Evolutionary conservation across 2,329 filamentous ascomycete genomes (phyloP).

Genomic region (Clarireedia monteithiana): DNA sequence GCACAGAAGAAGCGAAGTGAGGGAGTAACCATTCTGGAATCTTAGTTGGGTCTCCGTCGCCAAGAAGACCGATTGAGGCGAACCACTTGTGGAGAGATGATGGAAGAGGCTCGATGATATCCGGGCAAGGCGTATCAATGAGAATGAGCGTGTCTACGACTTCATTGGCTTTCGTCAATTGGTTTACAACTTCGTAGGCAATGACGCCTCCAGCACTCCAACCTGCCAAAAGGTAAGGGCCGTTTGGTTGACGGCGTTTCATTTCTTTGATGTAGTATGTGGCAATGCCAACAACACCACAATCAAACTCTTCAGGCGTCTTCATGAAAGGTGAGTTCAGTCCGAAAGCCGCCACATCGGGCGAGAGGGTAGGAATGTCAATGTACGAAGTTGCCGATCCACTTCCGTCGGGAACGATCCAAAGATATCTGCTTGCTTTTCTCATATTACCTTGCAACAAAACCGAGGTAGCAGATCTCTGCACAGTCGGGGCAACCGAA

Average conservation of each 20-base stretch:
- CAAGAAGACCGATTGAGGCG: constrained; percentile 62
- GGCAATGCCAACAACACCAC: constrained; percentile 58
- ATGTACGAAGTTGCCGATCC: constrained; percentile 33
- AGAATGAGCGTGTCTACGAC: constrained; percentile 52
- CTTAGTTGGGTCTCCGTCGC: constrained; percentile 39
- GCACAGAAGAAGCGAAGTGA: constrained; percentile 2
- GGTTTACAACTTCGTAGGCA: constrained; percentile 57
- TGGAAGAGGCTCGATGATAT: constrained; percentile 62
- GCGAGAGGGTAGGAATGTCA: constrained; percentile 31
- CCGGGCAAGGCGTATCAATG: constrained; percentile 59
- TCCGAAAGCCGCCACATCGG: constrained; percentile 44
- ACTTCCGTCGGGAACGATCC: constrained; percentile 40
- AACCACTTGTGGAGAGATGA: constrained; percentile 48
- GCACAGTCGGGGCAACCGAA: constrained; percentile 25
- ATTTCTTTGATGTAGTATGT: constrained; percentile 61
- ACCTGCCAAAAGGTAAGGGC: constrained; percentile 61
- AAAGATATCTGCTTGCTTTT: constrained; percentile 38
- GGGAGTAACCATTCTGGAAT: constrained; percentile 33
- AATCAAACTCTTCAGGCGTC: constrained; percentile 56
- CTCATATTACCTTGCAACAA: constrained; percentile 40
- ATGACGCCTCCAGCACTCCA: constrained; percentile 74
- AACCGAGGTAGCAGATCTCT: constrained; percentile 25
- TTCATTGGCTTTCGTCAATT: constrained; percentile 50
- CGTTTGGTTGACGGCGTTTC: constrained; percentile 59
- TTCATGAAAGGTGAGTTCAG: constrained; percentile 68